phyloP scores from a whole-genome alignment of 345 rosid genomes.

The Psidium guajava region DNA sequence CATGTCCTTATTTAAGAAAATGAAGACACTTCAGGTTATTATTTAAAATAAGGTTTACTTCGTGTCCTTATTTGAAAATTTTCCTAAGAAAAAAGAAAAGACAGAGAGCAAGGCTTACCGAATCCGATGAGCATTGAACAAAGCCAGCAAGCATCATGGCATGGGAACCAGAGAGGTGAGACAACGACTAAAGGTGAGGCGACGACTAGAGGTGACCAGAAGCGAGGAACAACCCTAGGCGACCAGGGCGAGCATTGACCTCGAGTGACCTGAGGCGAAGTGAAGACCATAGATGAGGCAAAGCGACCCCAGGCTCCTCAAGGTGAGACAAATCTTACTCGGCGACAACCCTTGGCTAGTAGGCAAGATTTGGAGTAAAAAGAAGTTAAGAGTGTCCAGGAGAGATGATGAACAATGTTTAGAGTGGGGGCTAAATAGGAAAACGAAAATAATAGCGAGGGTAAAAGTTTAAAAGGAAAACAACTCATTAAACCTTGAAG shows the following conservation, averaged over 20 bases:
- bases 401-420: not conserved
- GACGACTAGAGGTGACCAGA: not conserved
- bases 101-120: not conserved
- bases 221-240: not conserved
- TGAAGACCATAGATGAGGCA: not conserved
- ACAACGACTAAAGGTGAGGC: not conserved
- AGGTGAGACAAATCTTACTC: not conserved
- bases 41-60: too few relatives aligned
- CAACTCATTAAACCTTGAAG: not conserved
- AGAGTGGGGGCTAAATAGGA: not conserved
- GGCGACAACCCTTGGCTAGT: rapidly evolving
- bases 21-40: rapidly evolving
- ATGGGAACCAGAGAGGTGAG: not conserved
- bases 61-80: too few relatives aligned
- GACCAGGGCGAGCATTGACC: not conserved
- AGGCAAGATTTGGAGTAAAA: not conserved
- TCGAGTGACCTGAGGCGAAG: not conserved
- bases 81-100: not conserved
- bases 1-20: too few relatives aligned
- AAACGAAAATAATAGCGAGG: not conserved
- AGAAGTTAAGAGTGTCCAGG: not conserved
- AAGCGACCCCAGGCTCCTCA: not conserved
- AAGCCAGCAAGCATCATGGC: not conserved
- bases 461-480: not conserved
- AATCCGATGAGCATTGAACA: not conserved